Percentiles rank a stretch among this genome's conserved stretches.
Evolutionary conservation across 164 flowering plant species (phyloP).

Genomic region (Piper longum): DNA sequence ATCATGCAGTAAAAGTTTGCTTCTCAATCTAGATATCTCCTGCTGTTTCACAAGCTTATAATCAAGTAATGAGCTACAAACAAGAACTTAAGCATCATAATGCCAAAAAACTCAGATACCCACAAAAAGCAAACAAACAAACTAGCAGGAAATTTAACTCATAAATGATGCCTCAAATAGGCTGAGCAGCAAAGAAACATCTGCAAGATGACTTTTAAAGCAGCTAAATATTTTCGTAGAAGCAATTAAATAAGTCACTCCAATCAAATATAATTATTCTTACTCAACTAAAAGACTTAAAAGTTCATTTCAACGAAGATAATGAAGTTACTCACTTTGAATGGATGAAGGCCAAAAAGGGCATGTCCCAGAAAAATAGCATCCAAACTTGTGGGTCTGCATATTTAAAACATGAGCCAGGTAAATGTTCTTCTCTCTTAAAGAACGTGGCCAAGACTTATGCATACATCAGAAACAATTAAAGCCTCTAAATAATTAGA

Average conservation of each 20-base stretch:
- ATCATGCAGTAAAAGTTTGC: constrained; percentile 43
- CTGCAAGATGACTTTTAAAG: too few relatives aligned
- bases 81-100: too few relatives aligned
- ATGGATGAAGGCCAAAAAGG: constrained; percentile 55
- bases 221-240: too few relatives aligned
- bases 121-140: too few relatives aligned
- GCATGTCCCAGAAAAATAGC: constrained; percentile 69
- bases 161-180: too few relatives aligned
- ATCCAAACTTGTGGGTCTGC: constrained; percentile 93
- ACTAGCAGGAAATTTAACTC: too few relatives aligned
- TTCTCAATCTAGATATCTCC: constrained; percentile 65
- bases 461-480: too few relatives aligned
- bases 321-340: constrained; percentile 54
- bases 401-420: constrained; percentile 2
- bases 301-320: neutral
- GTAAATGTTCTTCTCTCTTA: neutral
- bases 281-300: too few relatives aligned
- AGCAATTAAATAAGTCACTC: too few relatives aligned
- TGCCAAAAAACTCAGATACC: too few relatives aligned
- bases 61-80: neutral
- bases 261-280: too few relatives aligned
- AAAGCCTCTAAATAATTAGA: neutral
- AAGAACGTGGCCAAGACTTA: neutral
- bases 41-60: constrained; percentile 6
- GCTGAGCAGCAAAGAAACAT: too few relatives aligned